A percentile compares a stretch with the other conserved stretches of the same genome.
Conservation (phyloP, 2,329 filamentous ascomycete genomes). For the Karstenula rhodostoma region DNA sequence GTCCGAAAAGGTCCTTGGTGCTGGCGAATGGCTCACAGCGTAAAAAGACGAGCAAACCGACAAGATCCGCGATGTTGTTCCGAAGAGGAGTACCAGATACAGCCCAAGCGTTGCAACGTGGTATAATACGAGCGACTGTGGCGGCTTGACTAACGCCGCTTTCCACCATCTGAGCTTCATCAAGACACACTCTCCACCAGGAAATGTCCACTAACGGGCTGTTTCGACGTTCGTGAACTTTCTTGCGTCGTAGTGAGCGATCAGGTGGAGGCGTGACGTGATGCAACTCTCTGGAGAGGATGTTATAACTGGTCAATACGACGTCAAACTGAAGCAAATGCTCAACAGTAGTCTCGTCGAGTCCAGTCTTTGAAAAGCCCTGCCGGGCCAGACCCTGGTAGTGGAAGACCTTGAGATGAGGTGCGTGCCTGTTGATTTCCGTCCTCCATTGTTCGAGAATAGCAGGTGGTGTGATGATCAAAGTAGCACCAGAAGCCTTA, state of each 20-base stretch:
- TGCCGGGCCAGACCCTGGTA: slow-evolving; percentile 61
- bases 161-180: slow-evolving; percentile 92
- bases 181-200: slow-evolving; percentile 84
- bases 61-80: slow-evolving; percentile 79
- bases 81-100: slow-evolving; percentile 90
- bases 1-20: slow-evolving; percentile 70
- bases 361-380: slow-evolving; percentile 38
- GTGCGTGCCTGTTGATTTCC: slow-evolving; percentile 66
- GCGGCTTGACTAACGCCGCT: slow-evolving; percentile 86
- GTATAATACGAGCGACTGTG: slow-evolving; percentile 78
- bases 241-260: slow-evolving; percentile 70
- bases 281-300: slow-evolving; percentile 82
- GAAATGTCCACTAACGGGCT: slow-evolving; percentile 82
- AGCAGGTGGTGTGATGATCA: slow-evolving; percentile 69
- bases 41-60: slow-evolving; percentile 82
- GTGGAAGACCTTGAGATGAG: slow-evolving; percentile 62
- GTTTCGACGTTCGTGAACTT: slow-evolving; percentile 70
- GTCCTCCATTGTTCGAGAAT: slow-evolving; percentile 71
- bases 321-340: slow-evolving; percentile 63
- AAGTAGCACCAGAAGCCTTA: slow-evolving; percentile 62
- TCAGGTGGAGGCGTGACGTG: slow-evolving; percentile 75
- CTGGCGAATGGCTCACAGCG: slow-evolving; percentile 78
- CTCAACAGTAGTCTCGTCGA: slow-evolving; percentile 53
- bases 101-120: slow-evolving; percentile 87
- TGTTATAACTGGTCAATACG: slow-evolving; percentile 69